Evolutionary conservation across 257 asterid species (phyloP).

Genomic region (Lycium ferocissimum): DNA sequence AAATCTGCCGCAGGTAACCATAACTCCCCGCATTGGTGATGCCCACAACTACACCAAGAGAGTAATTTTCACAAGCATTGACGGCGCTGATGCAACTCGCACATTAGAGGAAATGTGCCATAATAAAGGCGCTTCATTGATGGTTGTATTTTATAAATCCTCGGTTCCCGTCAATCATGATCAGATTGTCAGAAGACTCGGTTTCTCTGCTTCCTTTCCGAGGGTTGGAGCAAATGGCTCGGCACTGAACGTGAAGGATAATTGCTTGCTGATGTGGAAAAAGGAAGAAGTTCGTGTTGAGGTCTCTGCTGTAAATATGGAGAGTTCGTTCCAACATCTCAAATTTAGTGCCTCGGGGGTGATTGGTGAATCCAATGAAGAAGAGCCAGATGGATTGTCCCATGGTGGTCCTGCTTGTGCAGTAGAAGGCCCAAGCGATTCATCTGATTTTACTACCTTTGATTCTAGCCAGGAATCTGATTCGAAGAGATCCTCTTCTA

Average conservation of each 20-base stretch:
- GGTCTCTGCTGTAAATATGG: no score
- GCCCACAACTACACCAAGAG: not conserved
- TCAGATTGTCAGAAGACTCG: not conserved
- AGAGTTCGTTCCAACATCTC: not conserved
- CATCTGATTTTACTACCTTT: not conserved
- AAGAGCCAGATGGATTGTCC: no score
- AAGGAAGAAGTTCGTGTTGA: not conserved
- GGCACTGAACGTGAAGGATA: not conserved
- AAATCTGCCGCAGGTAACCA: not conserved
- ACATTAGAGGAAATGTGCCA: no score
- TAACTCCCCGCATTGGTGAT: not conserved
- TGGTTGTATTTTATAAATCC: not conserved
- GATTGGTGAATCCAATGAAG: not conserved
- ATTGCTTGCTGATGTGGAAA: not conserved
- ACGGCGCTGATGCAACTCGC: not conserved
- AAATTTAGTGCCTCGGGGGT: not conserved
- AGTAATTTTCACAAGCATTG: not conserved
- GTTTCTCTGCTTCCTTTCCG: not conserved
- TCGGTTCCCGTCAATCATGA: not conserved
- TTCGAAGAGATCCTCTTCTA: no score
- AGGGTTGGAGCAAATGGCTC: not conserved
- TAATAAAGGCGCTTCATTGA: not conserved
- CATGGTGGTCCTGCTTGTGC: no score
- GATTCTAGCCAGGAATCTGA: not conserved
- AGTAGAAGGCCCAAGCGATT: not conserved